Base-by-base conservation (phyloP, 2,329 filamentous ascomycete species). In the Leptographium wingfieldii region DNA sequence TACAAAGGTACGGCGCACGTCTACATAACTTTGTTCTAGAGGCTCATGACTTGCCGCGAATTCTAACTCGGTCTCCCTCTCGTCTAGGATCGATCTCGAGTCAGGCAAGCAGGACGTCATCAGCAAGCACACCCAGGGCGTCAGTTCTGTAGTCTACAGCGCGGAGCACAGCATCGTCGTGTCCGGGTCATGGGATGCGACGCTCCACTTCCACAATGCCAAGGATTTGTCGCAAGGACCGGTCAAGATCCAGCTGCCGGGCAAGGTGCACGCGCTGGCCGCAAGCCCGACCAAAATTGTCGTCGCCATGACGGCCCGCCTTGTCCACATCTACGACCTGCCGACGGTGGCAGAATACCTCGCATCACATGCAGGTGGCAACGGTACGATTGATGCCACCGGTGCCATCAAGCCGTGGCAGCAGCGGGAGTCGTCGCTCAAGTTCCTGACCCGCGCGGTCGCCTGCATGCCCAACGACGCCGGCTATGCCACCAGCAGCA, bases 391-490 rank as follows among this genome's bases (percentile, higher is more conserved):
- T 67, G 71, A 48, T 11, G 43, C 40, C 7, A 38, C 76, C 10
- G 71, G 74, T 68, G 74, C 74, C 25, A 69, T 91, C 58, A 81
- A 88, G 69, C 92, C 92, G 0, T 96, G 90, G 90, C 94, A 99
- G 73, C 84, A 90, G 67, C 84, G 94, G 62, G 94, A 99, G 72
- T 95, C 90, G 58, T 95, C 88, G 31, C 81, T 99, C 69, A 95
- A 96, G 72, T 99, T 96, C 74, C 90, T 96, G 78, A 97, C 92
- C 1, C 84, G 94, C 62, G 89, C 90, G 22, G 88, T 97, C 0
- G 86, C 91, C 19, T 96, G 92, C 72, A 97, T 99, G 94, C 92
- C 94, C 16, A 92, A 94, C 67, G 94, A 96, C 66, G 88, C 87
- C 12, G 94, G 94, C 5, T 99, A 97, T 71, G 92, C 92, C 11